Conservation (phyloP, 257 asterid species). For the Handroanthus guayacan region DNA sequence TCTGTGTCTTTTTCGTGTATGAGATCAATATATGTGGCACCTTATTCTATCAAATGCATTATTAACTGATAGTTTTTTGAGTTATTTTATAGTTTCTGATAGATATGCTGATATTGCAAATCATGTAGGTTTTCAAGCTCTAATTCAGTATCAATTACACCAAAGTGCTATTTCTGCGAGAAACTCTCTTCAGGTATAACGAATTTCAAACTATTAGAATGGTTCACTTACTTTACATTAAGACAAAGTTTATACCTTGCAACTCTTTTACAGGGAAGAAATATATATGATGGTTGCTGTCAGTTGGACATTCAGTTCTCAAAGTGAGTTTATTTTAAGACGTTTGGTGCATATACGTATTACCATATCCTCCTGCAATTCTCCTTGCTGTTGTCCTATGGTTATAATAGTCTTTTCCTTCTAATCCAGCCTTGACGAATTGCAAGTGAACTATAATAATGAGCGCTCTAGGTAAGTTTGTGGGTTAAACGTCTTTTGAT, state of each 20-base stretch:
- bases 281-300: constrained; percentile 98
- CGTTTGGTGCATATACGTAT: constrained; percentile 24
- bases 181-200: constrained; percentile 82
- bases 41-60: constrained; percentile 31
- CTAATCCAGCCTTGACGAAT: constrained; percentile 84
- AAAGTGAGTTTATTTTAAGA: constrained; percentile 58
- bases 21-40: constrained; percentile 29
- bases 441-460: constrained; percentile 94
- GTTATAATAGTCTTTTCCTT: constrained; percentile 33
- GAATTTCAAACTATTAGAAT: not conserved
- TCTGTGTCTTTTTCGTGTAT: constrained; percentile 36
- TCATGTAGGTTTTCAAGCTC: constrained; percentile 91
- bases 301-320: constrained; percentile 98
- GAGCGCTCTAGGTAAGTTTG: constrained; percentile 88
- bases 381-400: constrained; percentile 26
- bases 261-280: constrained; percentile 74
- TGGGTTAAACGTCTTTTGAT: constrained; percentile 19
- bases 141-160: constrained; percentile 78
- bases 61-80: constrained; percentile 6
- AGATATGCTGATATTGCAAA: constrained; percentile 36
- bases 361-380: constrained; percentile 25
- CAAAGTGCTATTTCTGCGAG: constrained; percentile 86
- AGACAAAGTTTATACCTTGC: constrained; percentile 31
- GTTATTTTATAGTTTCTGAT: constrained; percentile 35
- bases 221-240: constrained; percentile 18